Evolutionary conservation across 768 basidiomycete species (phyloP).

Genomic region (Termitomyces eurrhizus): DNA sequence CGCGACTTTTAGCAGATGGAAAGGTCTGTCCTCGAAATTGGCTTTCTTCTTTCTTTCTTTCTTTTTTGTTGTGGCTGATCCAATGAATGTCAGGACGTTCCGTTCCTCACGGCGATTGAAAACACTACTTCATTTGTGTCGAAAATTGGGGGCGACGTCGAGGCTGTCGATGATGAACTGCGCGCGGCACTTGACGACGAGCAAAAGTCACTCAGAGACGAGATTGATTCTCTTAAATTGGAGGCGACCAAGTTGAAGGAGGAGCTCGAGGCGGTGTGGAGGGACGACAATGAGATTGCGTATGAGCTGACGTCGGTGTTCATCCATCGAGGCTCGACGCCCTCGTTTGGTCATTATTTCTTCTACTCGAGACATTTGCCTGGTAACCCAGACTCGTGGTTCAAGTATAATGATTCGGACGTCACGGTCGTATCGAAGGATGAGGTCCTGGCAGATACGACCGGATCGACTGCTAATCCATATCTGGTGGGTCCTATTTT

Average conservation of each 20-base stretch:
- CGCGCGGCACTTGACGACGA: slow-evolving; percentile 50
- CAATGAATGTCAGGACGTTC: slow-evolving; percentile 44
- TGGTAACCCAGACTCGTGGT: slow-evolving; percentile 77
- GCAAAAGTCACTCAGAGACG: slow-evolving; percentile 43
- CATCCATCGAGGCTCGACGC: slow-evolving; percentile 86
- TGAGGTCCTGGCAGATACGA: slow-evolving; percentile 87
- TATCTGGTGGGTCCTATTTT: slow-evolving; percentile 59
- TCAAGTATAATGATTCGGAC: slow-evolving; percentile 94
- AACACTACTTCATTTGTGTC: slow-evolving; percentile 55
- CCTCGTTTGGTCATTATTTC: slow-evolving; percentile 93
- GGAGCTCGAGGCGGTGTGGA: slow-evolving; percentile 75
- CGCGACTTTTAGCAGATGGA: slow-evolving; percentile 63
- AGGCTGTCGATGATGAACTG: slow-evolving; percentile 61
- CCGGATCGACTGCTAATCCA: slow-evolving; percentile 87
- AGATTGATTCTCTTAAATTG: slow-evolving; percentile 53
- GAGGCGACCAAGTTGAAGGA: slow-evolving; percentile 54
- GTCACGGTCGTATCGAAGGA: slow-evolving; percentile 73
- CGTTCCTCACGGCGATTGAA: slow-evolving; percentile 53
- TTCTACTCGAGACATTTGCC: slow-evolving; percentile 91
- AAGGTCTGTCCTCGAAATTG: slow-evolving; percentile 46
- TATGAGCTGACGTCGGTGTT: slow-evolving; percentile 95
- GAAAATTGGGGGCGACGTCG: slow-evolving; percentile 36
- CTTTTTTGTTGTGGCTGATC: background rate
- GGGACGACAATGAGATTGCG: slow-evolving; percentile 55
- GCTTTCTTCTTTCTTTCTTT: background rate